Base-by-base conservation (phyloP, 2,329 filamentous ascomycete genomes). In the Parascedosporium putredinis region DNA sequence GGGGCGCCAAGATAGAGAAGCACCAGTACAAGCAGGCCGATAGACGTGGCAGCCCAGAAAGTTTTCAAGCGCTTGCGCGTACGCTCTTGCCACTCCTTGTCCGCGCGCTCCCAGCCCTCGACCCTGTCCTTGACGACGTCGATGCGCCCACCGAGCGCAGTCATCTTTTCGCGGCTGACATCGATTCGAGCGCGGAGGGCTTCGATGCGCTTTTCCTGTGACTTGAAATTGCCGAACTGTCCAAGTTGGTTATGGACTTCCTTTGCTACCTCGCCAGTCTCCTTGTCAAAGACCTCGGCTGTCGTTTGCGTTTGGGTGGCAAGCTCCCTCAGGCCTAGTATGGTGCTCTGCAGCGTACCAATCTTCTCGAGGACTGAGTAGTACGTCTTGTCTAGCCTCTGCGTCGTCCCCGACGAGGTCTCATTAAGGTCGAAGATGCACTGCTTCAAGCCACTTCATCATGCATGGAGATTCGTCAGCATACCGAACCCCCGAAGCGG, bases 321-420 rank as follows among this genome's bases (percentile, higher is more conserved):
- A n/a, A 91, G 72, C 56, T 84, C 79, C 58, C 81, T 81, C 24
- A 91, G 68, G 2, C 75, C 75, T 5, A 70, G 63, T 34, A 89
- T 76, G 1, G 81, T 87, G 55, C 71, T 75, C 49, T 83, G 81
- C 33, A 90, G 68, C 1, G 73, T 64, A 46, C 74, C 75, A 45
- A 85, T 73, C 59, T 84, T 86, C 60, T 87, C 81, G 25, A 88
- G 70, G 8, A 89, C 76, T 0, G 79, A 77, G 55, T 86, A 85
- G 66, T 89, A 90, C 3, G 83, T 83, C 52, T 84, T 78, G 61
- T 90, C 85, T 38, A 91, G 76, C 29, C 76, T 76, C 53, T 75
- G 73, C 14, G 81, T 86, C 22, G 81, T 79, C 20, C 72, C 66
- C 50, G 79, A 73, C 20, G 84, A 84, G 61, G 81, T 74, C 27